Base-by-base conservation (phyloP, 495 filamentous ascomycete species). In the Tuber brumale region DNA sequence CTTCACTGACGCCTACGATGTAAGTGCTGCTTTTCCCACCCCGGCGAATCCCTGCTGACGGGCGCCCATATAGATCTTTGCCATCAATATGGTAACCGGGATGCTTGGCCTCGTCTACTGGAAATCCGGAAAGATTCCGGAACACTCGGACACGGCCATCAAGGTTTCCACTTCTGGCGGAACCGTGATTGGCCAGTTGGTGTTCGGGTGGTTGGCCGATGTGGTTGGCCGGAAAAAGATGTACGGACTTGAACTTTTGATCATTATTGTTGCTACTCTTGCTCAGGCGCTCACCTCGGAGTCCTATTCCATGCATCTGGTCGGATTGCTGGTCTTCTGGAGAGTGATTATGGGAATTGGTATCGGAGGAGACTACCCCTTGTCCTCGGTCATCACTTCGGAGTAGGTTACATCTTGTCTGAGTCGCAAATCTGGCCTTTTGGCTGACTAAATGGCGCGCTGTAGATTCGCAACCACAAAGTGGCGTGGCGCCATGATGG, bases 401-500 rank as follows among this genome's bases (percentile, higher is more conserved):
- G 92, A 94, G 89, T 91, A 84, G 82, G 88, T 87, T 19, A 61
- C 10, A 41, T 35, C n/a, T 74, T 16, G 3, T 69, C 79, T 48
- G 61, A 23, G 41, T 70, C 12, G 39, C 2, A 12, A n/a, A 51
- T 12, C 21, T 51, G 23, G 23, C 6, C 48, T 51, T 51, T n/a
- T 12, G 35, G 27, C 37, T 41, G 41, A 80, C 70, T 69, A 27
- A 74, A 23, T 41, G 41, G 21, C 16, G 42, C 23, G 35, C 27
- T 72, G 12, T 80, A 91, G 89, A 83, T 94, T 93, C 82, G 92
- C 92, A 35, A 93, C 91, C 7, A 94, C 92, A 70, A 91, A 93
- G 82, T 93, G 91, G 91, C 87, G 93, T 74, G 93, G 93, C 72
- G 91, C 90, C 70, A 95, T 97, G 93, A 93, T 97, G 91, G 92